These are phyloP conservation scores for Fennellomyces sp. DNA, from an alignment of 371 early-diverging fungal species.

Conservation along the genomic window DNA sequence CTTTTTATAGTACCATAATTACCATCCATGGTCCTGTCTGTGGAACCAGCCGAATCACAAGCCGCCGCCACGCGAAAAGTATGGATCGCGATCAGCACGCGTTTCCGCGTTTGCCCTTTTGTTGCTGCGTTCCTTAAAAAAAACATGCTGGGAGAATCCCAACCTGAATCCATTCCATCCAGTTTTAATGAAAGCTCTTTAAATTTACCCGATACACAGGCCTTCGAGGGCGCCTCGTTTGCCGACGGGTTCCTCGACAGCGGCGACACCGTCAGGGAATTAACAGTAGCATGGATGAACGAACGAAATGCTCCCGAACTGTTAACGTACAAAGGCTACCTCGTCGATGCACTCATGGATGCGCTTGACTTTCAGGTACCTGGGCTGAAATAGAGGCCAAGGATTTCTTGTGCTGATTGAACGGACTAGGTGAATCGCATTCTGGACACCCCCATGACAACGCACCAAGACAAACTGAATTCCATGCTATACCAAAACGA, in stretches of 20 bases:
- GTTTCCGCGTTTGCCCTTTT: no score
- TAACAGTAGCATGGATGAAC: slow-evolving; percentile 77
- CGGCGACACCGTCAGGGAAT: slow-evolving; percentile 36
- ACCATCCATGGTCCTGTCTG: no score
- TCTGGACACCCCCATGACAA: not conserved
- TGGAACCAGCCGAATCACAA: no score
- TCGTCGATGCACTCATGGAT: slow-evolving; percentile 59
- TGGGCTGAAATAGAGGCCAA: no score
- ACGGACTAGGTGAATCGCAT: slow-evolving; percentile 1
- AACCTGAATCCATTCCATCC: not conserved
- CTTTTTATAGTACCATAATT: no score
- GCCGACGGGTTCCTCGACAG: not conserved
- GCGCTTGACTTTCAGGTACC: slow-evolving; percentile 68
- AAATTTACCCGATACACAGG: not conserved
- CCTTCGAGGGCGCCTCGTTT: not conserved
- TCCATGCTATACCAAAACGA: slow-evolving; percentile 78
- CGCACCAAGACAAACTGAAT: slow-evolving; percentile 39
- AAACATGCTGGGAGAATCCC: not conserved
- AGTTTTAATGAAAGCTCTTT: not conserved
- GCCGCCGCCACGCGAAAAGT: no score
- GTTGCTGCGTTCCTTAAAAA: not conserved
- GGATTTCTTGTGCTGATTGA: no score
- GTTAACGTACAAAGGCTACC: slow-evolving; percentile 58
- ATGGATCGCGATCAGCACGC: no score
- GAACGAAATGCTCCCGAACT: slow-evolving; percentile 83